Base-by-base conservation (phyloP, 345 rosid species). In the Eucalyptus sideroxylon region DNA sequence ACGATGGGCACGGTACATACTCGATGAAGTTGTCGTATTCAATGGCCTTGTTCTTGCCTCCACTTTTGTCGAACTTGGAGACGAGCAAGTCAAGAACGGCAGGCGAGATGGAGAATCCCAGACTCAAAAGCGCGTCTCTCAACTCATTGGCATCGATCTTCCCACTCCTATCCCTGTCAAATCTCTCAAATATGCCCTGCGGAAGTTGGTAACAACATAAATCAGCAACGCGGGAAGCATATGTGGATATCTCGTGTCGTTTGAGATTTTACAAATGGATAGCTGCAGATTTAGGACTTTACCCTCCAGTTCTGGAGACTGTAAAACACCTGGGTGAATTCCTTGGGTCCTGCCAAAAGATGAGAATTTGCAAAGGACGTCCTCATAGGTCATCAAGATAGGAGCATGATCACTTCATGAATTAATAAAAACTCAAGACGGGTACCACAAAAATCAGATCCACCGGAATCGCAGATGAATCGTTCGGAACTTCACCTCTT, bases 231-330 rank as follows among this genome's bases (percentile, higher is more conserved):
- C 30, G 2, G 47, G 85, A 77, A 19, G 82, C 45, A 19, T 37
- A 37, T 11, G 82, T 11, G 15, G 45, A 21, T 77, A 77, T 77
- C 47, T 21, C 47, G 16, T 11, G 30, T 47, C 8, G 30, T 21
- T 40, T 37, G 16, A 77, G 47, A 21, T 40, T 51, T 51, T 37
- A 77, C 47, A 40, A 40, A 77, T 3, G 0, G 30, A 11, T 6
- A 40, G 27, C 85, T 40, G 47, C 15, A 77, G 85, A 77, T 40
- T 6, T 77, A 77, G 85, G 47, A 40, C 30, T 93, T 93, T 91
- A 98, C 99, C 96, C 99, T 94, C 99, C 99, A 98, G 88, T 87
- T 96, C 93, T 98, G 99, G 49, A 98, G 98, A 93, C 99, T 97
- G 93, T 97, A 97, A 90, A 97, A 98, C 90, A 98, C 93, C 31